phyloP scores from a whole-genome alignment of 768 basidiomycete genomes.

The Coprinellus micaceus region DNA sequence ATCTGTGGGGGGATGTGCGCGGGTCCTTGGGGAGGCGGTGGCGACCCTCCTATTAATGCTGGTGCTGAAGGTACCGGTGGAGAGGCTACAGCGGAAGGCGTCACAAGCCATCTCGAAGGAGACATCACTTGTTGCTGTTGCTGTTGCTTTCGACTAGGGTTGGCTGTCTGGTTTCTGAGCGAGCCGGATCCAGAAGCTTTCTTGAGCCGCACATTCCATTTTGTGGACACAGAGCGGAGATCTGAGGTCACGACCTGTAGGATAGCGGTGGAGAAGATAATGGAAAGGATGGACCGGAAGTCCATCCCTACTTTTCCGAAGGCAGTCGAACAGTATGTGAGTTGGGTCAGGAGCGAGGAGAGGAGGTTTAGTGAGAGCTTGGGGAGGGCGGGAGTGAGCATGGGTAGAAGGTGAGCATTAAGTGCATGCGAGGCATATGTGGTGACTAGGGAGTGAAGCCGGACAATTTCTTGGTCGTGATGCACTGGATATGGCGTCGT shows the following conservation, averaged over 20 bases:
- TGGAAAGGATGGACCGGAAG: conserved; percentile 67
- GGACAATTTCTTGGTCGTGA: conserved; percentile 22
- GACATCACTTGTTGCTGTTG: conserved; percentile 8
- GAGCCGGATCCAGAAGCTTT: conserved; percentile 16
- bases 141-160: conserved; percentile 11
- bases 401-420: conserved; percentile 63
- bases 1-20: conserved; percentile 69
- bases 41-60: neutral
- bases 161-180: conserved; percentile 9
- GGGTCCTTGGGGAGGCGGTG: conserved; percentile 26
- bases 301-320: conserved; percentile 92
- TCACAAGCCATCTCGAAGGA: conserved; percentile 54
- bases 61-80: conserved; percentile 21
- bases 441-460: conserved; percentile 52
- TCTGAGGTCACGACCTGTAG: conserved; percentile 51
- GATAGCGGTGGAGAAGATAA: conserved; percentile 66
- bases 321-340: conserved; percentile 89
- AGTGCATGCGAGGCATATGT: conserved; percentile 61
- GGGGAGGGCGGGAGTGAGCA: conserved; percentile 59
- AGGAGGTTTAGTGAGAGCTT: conserved; percentile 61
- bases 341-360: conserved; percentile 83
- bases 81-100: conserved; percentile 27
- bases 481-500: conserved; percentile 19
- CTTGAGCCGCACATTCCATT: conserved; percentile 33
- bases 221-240: conserved; percentile 37